Base-by-base conservation (phyloP, 1,284 basidiomycete species). In the Mycena citricolor region DNA sequence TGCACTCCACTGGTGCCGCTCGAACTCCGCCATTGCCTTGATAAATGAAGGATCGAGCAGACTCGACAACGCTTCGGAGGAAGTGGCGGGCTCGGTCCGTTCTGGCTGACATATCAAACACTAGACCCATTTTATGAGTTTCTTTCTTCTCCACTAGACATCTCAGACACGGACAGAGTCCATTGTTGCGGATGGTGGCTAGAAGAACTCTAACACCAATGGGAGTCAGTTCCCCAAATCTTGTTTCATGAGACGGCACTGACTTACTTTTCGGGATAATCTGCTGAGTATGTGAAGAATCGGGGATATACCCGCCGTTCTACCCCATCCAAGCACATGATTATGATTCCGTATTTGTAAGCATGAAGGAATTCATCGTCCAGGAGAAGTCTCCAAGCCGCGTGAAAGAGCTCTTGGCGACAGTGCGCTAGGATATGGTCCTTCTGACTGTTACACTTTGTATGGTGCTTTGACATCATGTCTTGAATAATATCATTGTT, bases 261-360 rank as follows among this genome's bases (percentile, higher is more conserved):
- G 1, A 54, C 52, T 40, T 40, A 65, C 65, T 65, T 65, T 30
- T 68, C 64, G 1, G 60, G 62, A 39, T 68, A 68, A 44, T 68
- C 63, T 0, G 65, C 60, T 2, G 61, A 55, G 46, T 68, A 65
- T 6, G 55, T 63, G 13, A 67, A 59, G 7, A 69, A 54, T 0
- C 50, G 45, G 8, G 50, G 58, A 38, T 60, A 65, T 0, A 64
- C 45, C 16, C 46, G 51, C 0, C 52, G 39, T 2, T 28, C 32
- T 0, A 67, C 40, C 0, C 59, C 59, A 52, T 70, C 64, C 3
- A 38, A 30, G 38, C 61, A 67, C 13, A 46, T 38, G 14, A 66
- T 56, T 0, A 64, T 46, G 2, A 66, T 49, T 0, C 66, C 62
- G 31, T 58, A 41, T 5, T 47, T 21, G 37, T 64, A 69, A 2